A percentile compares a stretch with the other conserved stretches of the same genome.
Conservation (phyloP, 2,329 filamentous ascomycete species). For the Aspergillus tubingensis region DNA sequence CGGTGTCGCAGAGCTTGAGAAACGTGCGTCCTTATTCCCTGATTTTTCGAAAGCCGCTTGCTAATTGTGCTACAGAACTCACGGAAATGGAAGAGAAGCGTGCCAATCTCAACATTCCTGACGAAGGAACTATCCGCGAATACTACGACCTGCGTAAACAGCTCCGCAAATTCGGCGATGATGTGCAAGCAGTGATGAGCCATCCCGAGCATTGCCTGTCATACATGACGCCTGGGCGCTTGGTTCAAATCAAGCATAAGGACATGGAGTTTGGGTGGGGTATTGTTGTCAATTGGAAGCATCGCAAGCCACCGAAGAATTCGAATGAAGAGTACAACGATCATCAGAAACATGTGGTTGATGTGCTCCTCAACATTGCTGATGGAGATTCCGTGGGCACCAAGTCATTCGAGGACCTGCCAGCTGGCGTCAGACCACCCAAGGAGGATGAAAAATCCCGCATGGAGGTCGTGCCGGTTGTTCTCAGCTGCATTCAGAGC, state of each 20-base stretch:
- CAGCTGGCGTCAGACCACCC: constrained; percentile 62
- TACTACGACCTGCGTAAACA: constrained; percentile 91
- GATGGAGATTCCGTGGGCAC: constrained; percentile 54
- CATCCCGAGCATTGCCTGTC: constrained; percentile 83
- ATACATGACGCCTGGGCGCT: constrained; percentile 82
- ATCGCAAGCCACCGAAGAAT: constrained; percentile 66
- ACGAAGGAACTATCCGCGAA: constrained; percentile 86
- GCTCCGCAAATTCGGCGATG: constrained; percentile 77
- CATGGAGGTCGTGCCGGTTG: constrained; percentile 81
- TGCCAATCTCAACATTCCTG: constrained; percentile 72
- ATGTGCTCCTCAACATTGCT: constrained; percentile 72
- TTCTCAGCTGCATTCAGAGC: constrained; percentile 80
- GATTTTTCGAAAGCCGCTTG: neutral
- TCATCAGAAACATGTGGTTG: constrained; percentile 78
- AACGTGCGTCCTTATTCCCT: constrained; percentile 45
- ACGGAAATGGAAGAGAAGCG: constrained; percentile 74
- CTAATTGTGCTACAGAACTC: constrained; percentile 59
- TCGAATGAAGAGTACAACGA: constrained; percentile 67
- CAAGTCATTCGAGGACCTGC: constrained; percentile 64
- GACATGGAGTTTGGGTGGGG: constrained; percentile 93
- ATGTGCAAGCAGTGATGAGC: constrained; percentile 89
- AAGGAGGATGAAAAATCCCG: constrained; percentile 65
- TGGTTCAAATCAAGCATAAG: constrained; percentile 80
- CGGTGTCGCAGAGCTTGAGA: constrained; percentile 79
- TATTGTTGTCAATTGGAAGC: constrained; percentile 73